Evolutionary conservation across 495 filamentous ascomycete genomes (phyloP), one percentile per base, ranked within the genome.

Genomic region (Schizothecium vesticola): DNA sequence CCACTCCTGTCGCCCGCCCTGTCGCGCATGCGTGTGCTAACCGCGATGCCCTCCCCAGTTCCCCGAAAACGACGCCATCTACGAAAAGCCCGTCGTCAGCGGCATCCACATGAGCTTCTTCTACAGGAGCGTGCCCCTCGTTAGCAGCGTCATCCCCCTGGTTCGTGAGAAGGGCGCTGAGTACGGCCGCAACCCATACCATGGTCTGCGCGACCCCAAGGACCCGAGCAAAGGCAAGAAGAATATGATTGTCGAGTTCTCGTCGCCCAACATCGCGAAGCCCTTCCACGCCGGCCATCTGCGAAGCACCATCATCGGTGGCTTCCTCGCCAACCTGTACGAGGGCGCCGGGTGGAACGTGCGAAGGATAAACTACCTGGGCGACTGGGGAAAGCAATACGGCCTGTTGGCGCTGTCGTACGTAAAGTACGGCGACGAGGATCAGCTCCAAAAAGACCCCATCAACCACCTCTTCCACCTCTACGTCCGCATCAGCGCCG

Each of bases 101-200:
- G 90, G 88, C 64, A 83, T 87, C 59, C 94, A 92, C 73, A 72
- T 98, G 16, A 87, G 89, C 71, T 97, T 98, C 83, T 95, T 90
- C 83, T 90, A 90, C 83, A 89, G 89, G 73, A 78, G 83, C 16
- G 74, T 79, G 0, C 84, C 87, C 28, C 80, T 93, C 43, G 76
- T 85, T 61, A 74, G 87, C 64, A 78, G 86, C 12, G 82, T 94
- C 31, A 82, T 95, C 59, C 82, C 85, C 13, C 83, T 85, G 31
- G 88, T 94, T 64, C 82, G 90, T 26, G 78, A 82, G 43, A 78
- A 85, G 61, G 90, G 89, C 73, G 72, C 77, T 13, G 80, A 84
- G 7, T 96, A 86, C 67, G 92, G 92, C 62, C 82, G 79, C 68
- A 90, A 93, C 79, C 81, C 80, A 63, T 86, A 83, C 70, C 77